Evolutionary conservation across 2,329 filamentous ascomycete genomes (phyloP).

Genomic region (Acephala macrosclerotiorum): DNA sequence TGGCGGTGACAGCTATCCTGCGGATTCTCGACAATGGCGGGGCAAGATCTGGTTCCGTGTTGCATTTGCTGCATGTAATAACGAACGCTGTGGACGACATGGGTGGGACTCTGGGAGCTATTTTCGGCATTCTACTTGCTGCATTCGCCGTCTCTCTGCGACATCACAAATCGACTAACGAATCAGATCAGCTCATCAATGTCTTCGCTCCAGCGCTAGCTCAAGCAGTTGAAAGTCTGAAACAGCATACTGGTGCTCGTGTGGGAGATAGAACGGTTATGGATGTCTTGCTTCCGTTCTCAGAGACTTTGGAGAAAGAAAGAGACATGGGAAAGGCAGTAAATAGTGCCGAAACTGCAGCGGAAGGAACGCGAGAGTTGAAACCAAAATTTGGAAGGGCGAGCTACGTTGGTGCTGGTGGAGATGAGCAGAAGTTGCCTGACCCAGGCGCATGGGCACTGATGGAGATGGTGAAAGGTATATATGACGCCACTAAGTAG

Average conservation of each 20-base stretch:
- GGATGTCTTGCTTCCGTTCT: constrained; percentile 44
- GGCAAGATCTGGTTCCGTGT: constrained; percentile 44
- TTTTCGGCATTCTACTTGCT: constrained; percentile 44
- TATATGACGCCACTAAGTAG: constrained; percentile 30
- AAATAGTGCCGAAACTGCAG: constrained; percentile 54
- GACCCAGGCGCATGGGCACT: constrained; percentile 64
- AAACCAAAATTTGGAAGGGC: constrained; percentile 60
- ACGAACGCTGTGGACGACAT: constrained; percentile 46
- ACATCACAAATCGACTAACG: constrained; percentile 14
- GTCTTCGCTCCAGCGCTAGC: constrained; percentile 33
- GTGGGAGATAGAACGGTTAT: constrained; percentile 44
- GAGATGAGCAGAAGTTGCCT: constrained; percentile 55
- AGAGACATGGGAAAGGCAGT: constrained; percentile 55
- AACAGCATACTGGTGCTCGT: constrained; percentile 41
- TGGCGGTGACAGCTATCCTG: constrained; percentile 36
- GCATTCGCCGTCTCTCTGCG: constrained; percentile 35
- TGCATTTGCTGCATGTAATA: constrained; percentile 41
- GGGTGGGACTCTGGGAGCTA: constrained; percentile 44
- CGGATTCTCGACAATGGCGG: constrained; percentile 41
- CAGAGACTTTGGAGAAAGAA: constrained; percentile 42
- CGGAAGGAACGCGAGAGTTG: constrained; percentile 60
- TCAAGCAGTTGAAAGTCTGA: constrained; percentile 38
- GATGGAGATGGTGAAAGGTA: constrained; percentile 41
- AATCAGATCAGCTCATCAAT: constrained; percentile 22
- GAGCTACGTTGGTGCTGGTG: constrained; percentile 57